A percentile compares a stretch with the other conserved stretches of the same genome.
Conservation (phyloP, 1,139 yeast genomes). For the Martiniozyma asiatica region DNA sequence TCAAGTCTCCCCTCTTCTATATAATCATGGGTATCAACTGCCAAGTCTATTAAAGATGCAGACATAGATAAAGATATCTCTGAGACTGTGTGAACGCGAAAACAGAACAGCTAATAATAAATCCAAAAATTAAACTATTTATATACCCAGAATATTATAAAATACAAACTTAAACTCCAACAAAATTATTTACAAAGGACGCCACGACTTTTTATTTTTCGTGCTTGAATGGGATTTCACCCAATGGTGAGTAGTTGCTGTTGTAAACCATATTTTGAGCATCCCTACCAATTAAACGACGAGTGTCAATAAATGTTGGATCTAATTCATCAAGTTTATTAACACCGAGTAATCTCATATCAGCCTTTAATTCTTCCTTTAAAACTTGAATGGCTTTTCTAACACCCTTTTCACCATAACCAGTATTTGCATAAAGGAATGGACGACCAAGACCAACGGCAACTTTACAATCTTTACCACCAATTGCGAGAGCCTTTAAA, state of each 20-base stretch:
- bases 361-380: constrained; percentile 74
- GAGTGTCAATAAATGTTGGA: constrained; percentile 39
- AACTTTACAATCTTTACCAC: constrained; percentile 68
- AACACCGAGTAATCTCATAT: constrained; percentile 80
- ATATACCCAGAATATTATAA: no score
- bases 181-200: no score
- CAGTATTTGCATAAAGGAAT: constrained; percentile 62
- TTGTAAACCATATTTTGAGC: constrained; percentile 22
- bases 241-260: constrained; percentile 12
- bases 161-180: no score
- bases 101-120: no score
- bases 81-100: no score
- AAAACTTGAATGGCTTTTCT: constrained; percentile 63
- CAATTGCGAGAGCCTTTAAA: constrained; percentile 59
- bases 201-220: no score
- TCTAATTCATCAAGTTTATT: constrained; percentile 51
- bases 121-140: no score
- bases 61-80: no score
- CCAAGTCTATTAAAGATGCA: no score
- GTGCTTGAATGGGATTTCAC: constrained; percentile 11
- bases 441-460: constrained; percentile 80
- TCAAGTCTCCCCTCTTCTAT: no score
- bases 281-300: constrained; percentile 27
- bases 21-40: no score
- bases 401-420: constrained; percentile 74